phyloP scores from a whole-genome alignment of 2,329 filamentous ascomycete genomes.

The Epichloe elymi region DNA sequence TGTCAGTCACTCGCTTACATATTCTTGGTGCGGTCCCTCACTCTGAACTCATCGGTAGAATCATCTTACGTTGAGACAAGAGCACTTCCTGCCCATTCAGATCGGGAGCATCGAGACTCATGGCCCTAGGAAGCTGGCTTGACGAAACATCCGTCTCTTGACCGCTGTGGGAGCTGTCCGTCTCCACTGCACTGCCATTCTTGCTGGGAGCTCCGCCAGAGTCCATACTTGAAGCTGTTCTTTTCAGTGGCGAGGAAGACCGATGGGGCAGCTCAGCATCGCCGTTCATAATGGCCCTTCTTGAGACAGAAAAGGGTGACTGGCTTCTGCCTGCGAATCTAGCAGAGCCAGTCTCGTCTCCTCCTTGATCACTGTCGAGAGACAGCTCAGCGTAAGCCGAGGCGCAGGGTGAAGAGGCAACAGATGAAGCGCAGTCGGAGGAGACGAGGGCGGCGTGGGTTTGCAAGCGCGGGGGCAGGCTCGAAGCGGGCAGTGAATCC shows the following conservation, averaged over 20 bases:
- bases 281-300: constrained; percentile 46
- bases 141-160: constrained; percentile 9
- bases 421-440: constrained; percentile 39
- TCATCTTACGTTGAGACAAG: constrained; percentile 3
- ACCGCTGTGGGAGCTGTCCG: constrained; percentile 21
- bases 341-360: constrained; percentile 30
- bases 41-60: background rate
- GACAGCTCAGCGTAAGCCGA: constrained; percentile 43
- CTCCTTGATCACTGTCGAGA: constrained; percentile 40
- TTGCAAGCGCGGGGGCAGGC: constrained; percentile 40
- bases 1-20: constrained; percentile 2
- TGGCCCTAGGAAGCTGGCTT: constrained; percentile 21
- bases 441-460: constrained; percentile 28
- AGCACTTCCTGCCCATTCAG: constrained; percentile 6
- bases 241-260: constrained; percentile 52
- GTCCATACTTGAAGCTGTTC: constrained; percentile 50
- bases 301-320: constrained; percentile 38
- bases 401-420: constrained; percentile 44
- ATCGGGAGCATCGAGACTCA: constrained; percentile 28
- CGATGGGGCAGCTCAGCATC: constrained; percentile 44
- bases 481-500: constrained; percentile 34
- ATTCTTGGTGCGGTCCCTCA: background rate
- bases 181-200: constrained; percentile 30
- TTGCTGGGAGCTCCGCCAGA: constrained; percentile 29
- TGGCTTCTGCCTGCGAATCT: constrained; percentile 30